Evolutionary conservation across 2,329 filamentous ascomycete species (phyloP).

Genomic region (Coniochaeta sp.): DNA sequence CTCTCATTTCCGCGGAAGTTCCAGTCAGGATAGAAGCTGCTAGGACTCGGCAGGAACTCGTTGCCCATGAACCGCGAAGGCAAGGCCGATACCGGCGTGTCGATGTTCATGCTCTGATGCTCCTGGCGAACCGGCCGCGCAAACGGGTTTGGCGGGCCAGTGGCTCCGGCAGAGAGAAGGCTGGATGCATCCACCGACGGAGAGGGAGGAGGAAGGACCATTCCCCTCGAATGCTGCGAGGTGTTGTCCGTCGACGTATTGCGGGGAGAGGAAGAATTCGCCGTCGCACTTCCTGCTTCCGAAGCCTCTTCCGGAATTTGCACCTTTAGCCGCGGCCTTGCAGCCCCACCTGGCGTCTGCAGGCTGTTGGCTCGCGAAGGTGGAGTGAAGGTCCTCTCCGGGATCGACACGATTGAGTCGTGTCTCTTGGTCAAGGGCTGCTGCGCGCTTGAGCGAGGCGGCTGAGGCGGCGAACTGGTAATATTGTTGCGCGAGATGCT

Average conservation of each 20-base stretch:
- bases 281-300: conserved; percentile 55
- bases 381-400: conserved; percentile 59
- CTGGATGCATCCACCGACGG: conserved; percentile 66
- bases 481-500: conserved; percentile 41
- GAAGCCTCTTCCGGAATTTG: conserved; percentile 92
- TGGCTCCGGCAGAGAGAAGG: conserved; percentile 82
- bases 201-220: conserved; percentile 87
- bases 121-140: conserved; percentile 76
- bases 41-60: conserved; percentile 83
- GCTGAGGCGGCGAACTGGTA: conserved; percentile 49
- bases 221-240: conserved; percentile 48
- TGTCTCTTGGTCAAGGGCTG: conserved; percentile 39
- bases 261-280: conserved; percentile 55
- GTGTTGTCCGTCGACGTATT: conserved; percentile 51
- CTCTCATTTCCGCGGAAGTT: conserved; percentile 64
- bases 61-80: conserved; percentile 86
- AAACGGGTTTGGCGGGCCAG: conserved; percentile 91
- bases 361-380: conserved; percentile 74
- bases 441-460: conserved; percentile 41
- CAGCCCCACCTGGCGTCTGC: conserved; percentile 53
- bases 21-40: conserved; percentile 90
- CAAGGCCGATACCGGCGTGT: conserved; percentile 89
- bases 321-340: conserved; percentile 76
- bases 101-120: conserved; percentile 49
- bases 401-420: conserved; percentile 52